These are phyloP conservation scores for Globisporangium spinosum DNA, from an alignment of 352 stramenopile species.

Conservation along the genomic window DNA sequence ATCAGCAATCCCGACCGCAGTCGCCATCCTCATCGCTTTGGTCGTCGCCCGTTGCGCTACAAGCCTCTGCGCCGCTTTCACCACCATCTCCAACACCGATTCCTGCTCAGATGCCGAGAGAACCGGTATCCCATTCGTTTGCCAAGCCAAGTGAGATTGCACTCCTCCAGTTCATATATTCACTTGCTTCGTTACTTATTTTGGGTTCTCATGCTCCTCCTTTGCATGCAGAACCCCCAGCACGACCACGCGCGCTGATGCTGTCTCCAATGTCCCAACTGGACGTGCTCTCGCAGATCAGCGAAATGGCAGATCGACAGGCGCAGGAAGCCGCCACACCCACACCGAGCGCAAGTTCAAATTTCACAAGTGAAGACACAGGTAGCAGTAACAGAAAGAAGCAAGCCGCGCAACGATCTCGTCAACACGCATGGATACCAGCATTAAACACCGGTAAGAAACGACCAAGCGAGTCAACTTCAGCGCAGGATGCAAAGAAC, in stretches of 20 bases:
- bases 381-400: not conserved
- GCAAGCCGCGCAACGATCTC: not conserved
- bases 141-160: not conserved
- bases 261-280: conserved; percentile 70
- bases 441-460: not conserved
- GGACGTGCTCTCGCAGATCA: conserved; percentile 75
- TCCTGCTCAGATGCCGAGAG: not conserved
- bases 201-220: not conserved
- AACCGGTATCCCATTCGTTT: not conserved
- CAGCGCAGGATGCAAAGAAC: not conserved
- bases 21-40: not conserved
- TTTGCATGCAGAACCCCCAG: not conserved
- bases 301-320: conserved; percentile 48
- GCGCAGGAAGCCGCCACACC: conserved; percentile 7
- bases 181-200: not conserved
- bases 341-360: not conserved
- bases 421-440: conserved; percentile 26
- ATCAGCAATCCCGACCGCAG: not conserved
- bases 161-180: not conserved
- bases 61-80: not conserved
- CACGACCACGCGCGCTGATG: conserved; percentile 24
- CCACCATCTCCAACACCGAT: not conserved
- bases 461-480: not conserved
- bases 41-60: not conserved
- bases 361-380: conserved; percentile 6